Evolutionary conservation across 352 stramenopile genomes (phyloP).

Genomic region (Pythium brachiatum): DNA sequence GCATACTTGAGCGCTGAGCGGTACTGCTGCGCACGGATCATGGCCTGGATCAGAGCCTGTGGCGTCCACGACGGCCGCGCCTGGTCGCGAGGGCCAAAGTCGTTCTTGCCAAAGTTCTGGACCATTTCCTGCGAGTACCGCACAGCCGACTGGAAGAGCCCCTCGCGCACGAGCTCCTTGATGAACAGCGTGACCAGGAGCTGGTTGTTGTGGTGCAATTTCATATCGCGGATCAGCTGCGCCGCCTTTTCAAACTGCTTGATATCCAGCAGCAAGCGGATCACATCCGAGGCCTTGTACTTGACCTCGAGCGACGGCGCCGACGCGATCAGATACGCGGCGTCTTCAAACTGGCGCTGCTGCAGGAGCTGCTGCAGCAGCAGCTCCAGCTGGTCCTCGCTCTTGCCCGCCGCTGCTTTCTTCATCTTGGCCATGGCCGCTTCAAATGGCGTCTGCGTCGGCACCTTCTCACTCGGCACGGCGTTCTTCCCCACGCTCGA

Average conservation of each 20-base stretch:
- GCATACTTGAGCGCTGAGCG: constrained; percentile 73
- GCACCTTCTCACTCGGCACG: constrained; percentile 14
- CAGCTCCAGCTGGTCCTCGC: constrained; percentile 46
- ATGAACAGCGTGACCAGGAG: constrained; percentile 80
- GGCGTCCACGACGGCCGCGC: constrained; percentile 67
- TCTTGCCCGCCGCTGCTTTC: constrained; percentile 32
- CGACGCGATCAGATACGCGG: constrained; percentile 66
- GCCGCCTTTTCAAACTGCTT: constrained; percentile 58
- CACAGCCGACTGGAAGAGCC: constrained; percentile 69
- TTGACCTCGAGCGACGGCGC: constrained; percentile 45
- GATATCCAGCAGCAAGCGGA: constrained; percentile 71
- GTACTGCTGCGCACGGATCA: constrained; percentile 74
- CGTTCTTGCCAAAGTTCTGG: constrained; percentile 58
- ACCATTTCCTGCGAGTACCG: constrained; percentile 81
- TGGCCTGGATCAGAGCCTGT: constrained; percentile 75
- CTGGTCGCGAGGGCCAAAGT: constrained; percentile 26
- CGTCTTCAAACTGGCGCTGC: constrained; percentile 45
- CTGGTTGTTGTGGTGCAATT: constrained; percentile 57
- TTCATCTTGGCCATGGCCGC: constrained; percentile 35
- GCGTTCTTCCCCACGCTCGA: background rate
- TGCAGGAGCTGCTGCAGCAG: constrained; percentile 57
- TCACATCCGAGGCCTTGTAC: constrained; percentile 79
- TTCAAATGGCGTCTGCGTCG: constrained; percentile 31
- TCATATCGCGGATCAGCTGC: constrained; percentile 74
- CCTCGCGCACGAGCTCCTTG: constrained; percentile 65